Evolutionary conservation across 225 moss, liverwort and hornwort genomes (phyloP), one percentile per base, ranked within the genome.

Genomic region (Rhytidiadelphus loreus): DNA sequence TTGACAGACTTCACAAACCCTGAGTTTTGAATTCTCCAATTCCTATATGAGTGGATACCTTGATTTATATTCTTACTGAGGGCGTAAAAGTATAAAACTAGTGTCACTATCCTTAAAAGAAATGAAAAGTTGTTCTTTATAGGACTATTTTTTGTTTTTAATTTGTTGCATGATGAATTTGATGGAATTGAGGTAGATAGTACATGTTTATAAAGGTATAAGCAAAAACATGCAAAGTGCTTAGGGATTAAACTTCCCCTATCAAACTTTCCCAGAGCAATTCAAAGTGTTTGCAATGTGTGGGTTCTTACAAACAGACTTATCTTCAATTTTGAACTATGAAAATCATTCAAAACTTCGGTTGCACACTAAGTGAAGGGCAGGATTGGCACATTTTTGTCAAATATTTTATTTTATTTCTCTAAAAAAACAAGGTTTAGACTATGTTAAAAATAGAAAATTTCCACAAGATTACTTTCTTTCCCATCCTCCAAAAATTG

Each of bases 381-480:
- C 8, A 41, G 3, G 15, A 70, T n/a, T 0, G 0, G 0, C 68
- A n/a, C n/a, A n/a, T 12, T 4, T n/a, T 68, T n/a, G 22, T 7
- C 22, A 68, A 20, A 22, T 6, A 66, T n/a, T 11, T 22, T 4
- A 64, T 9, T 6, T 66, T 20, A 5, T 35, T 20, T 9, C 1
- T 20, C 15, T 30, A 29, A 21, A 22, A 22, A 22, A n/a, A 1
- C 0, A 21, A 66, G 11, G 2, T 12, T n/a, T 22, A 68, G 4
- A 2, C 5, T 16, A 26, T 15, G 9, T 8, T 16, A 7, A 43
- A 71, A 26, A 43, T 71, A 71, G 9, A 26, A 43, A 26, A 16
- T 15, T 15, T 14, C 13, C 3, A 15, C 0, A 5, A 69, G 3
- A 13, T 39, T 24, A 14, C 1, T 25, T 25, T 41, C 25, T 39